phyloP scores from a whole-genome alignment of 2,329 filamentous ascomycete species.

The Knufia petricola region DNA sequence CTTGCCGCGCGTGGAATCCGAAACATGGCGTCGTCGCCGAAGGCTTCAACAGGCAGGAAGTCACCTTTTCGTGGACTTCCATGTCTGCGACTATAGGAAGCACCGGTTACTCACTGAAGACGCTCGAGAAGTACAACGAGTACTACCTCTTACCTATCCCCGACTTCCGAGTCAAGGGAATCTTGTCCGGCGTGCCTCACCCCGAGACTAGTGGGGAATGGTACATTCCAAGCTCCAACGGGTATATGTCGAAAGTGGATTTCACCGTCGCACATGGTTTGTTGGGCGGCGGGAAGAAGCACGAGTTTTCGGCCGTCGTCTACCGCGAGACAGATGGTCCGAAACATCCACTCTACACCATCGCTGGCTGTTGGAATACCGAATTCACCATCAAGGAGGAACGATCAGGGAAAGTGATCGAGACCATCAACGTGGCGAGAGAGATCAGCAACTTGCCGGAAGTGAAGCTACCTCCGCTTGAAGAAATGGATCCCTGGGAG shows the following conservation, averaged over 20 bases:
- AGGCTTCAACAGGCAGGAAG: constrained; percentile 21
- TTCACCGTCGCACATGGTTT: constrained; percentile 15
- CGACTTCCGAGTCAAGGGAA: constrained; percentile 20
- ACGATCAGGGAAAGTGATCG: constrained; percentile 42
- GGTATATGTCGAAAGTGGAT: constrained; percentile 17
- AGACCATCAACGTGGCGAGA: constrained; percentile 51
- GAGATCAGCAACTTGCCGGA: constrained; percentile 54
- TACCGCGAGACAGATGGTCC: constrained; percentile 13
- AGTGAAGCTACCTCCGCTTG: constrained; percentile 60
- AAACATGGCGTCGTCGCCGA: constrained; percentile 16
- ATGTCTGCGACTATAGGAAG: constrained; percentile 17
- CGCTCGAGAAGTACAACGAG: constrained; percentile 16
- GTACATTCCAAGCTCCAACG: constrained; percentile 19
- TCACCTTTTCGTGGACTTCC: constrained; percentile 55
- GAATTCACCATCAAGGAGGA: constrained; percentile 68
- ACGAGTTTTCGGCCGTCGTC: constrained; percentile 17
- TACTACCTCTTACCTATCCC: constrained; percentile 20
- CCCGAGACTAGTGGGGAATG: constrained; percentile 23
- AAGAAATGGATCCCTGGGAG: constrained; percentile 77
- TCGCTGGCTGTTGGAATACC: constrained; percentile 35
- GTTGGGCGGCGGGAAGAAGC: constrained; percentile 27
- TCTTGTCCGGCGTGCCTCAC: constrained; percentile 40
- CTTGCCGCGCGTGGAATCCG: constrained; percentile 22
- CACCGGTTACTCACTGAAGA: constrained; percentile 18
- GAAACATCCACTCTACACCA: constrained; percentile 15